Conservation (phyloP, 139 green algal species). For the Deuterostichococcus epilithicus region DNA sequence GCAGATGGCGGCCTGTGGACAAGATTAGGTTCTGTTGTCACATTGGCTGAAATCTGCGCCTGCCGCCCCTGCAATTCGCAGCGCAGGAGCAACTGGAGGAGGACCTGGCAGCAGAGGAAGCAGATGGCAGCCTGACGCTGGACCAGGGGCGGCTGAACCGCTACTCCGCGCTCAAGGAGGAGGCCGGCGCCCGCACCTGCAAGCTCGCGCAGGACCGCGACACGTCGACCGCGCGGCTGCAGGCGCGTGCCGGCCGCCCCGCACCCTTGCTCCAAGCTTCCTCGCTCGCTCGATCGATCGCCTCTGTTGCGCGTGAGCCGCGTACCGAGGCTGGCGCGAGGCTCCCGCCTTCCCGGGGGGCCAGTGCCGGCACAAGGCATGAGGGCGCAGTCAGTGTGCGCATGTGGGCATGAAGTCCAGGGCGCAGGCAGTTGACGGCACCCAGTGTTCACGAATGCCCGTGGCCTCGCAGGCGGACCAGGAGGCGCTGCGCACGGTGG, state of each 20-base stretch:
- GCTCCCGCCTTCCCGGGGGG: no score
- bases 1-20: no score
- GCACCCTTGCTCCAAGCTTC: no score
- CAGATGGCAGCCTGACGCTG: slow-evolving; percentile 21
- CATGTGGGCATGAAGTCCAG: not conserved
- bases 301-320: no score
- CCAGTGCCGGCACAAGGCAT: no score
- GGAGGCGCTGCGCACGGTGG: slow-evolving; percentile 32
- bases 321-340: no score
- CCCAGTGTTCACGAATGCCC: not conserved
- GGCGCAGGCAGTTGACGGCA: not conserved
- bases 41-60: not conserved
- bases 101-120: not conserved
- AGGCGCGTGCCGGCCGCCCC: slow-evolving; percentile 9
- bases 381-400: no score
- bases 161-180: slow-evolving; percentile 47
- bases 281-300: no score
- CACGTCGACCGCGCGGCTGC: slow-evolving; percentile 30
- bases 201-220: slow-evolving; percentile 36
- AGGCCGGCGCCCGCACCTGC: slow-evolving; percentile 38
- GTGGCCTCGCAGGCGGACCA: slow-evolving; percentile 37
- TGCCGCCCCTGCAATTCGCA: not conserved
- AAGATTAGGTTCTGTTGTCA: no score
- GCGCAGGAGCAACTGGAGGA: slow-evolving; percentile 26
- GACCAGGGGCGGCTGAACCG: slow-evolving; percentile 30